Conservation (phyloP, 306 rosid genomes). For the Rubus parviflorus region DNA sequence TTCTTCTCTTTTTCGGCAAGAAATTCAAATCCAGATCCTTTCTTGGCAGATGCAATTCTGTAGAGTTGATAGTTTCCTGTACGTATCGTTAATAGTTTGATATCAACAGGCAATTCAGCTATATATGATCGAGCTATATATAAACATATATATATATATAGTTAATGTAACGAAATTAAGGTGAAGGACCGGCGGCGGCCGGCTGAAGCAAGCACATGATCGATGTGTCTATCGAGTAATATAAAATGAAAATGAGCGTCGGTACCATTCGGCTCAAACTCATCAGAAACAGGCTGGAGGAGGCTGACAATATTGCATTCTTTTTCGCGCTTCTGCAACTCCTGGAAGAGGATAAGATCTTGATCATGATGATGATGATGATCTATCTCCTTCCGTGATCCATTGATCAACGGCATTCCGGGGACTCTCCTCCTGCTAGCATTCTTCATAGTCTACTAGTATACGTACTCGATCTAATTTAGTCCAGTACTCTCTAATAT, state of each 20-base stretch:
- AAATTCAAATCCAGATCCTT: slow-evolving; percentile 46
- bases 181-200: background rate
- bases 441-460: background rate
- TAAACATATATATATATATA: too few relatives aligned
- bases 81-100: background rate
- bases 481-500: too few relatives aligned
- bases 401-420: background rate
- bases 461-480: background rate
- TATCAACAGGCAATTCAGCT: background rate
- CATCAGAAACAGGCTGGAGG: slow-evolving; percentile 56
- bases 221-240: too few relatives aligned
- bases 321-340: slow-evolving; percentile 49
- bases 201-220: background rate
- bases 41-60: slow-evolving; percentile 61
- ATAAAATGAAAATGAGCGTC: background rate
- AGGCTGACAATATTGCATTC: slow-evolving; percentile 41
- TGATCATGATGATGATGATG: slow-evolving; percentile 22
- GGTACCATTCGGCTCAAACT: slow-evolving; percentile 35
- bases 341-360: slow-evolving; percentile 69
- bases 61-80: slow-evolving; percentile 54
- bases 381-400: slow-evolving; percentile 20
- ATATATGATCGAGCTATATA: too few relatives aligned
- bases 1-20: slow-evolving; percentile 51
- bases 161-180: too few relatives aligned
- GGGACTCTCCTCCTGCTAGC: background rate